phyloP scores from a whole-genome alignment of 805 yeast species.

The Ogataea naganishii region DNA sequence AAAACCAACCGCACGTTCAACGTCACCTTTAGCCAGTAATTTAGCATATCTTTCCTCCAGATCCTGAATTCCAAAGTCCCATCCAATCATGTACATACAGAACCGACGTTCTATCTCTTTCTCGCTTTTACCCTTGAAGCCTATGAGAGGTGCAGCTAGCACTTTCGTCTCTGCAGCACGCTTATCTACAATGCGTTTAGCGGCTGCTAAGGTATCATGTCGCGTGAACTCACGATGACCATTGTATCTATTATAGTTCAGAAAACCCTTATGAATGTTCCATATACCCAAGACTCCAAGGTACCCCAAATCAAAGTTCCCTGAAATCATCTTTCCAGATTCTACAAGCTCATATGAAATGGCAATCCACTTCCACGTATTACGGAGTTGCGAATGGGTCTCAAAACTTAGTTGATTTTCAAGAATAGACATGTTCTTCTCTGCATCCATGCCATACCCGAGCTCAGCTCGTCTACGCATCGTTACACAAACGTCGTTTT shows the following conservation, averaged over 20 bases:
- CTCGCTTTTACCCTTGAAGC: conserved; percentile 35
- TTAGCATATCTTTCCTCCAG: conserved; percentile 58
- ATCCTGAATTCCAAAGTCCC: conserved; percentile 75
- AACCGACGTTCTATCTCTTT: conserved; percentile 62
- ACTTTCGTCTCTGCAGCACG: conserved; percentile 36
- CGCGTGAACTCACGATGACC: conserved; percentile 24
- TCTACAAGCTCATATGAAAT: conserved; percentile 59
- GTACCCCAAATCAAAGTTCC: conserved; percentile 71
- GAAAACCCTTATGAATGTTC: conserved; percentile 58
- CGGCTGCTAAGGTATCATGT: conserved; percentile 39
- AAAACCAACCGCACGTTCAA: conserved; percentile 95
- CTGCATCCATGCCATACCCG: conserved; percentile 68
- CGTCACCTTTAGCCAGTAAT: conserved; percentile 48
- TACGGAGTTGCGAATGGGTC: conserved; percentile 50
- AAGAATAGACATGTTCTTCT: conserved; percentile 49
- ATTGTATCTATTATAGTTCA: conserved; percentile 38
- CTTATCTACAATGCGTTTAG: conserved; percentile 38
- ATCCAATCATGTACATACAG: conserved; percentile 80
- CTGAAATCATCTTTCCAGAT: conserved; percentile 59
- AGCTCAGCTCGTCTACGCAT: conserved; percentile 63
- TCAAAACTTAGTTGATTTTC: conserved; percentile 42
- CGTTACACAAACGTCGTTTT: conserved; percentile 64
- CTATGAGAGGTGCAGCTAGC: conserved; percentile 32
- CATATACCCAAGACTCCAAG: conserved; percentile 88
- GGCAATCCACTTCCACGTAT: conserved; percentile 89